phyloP scores from a whole-genome alignment of 1,139 yeast genomes.

The Kodamaea arcana region DNA sequence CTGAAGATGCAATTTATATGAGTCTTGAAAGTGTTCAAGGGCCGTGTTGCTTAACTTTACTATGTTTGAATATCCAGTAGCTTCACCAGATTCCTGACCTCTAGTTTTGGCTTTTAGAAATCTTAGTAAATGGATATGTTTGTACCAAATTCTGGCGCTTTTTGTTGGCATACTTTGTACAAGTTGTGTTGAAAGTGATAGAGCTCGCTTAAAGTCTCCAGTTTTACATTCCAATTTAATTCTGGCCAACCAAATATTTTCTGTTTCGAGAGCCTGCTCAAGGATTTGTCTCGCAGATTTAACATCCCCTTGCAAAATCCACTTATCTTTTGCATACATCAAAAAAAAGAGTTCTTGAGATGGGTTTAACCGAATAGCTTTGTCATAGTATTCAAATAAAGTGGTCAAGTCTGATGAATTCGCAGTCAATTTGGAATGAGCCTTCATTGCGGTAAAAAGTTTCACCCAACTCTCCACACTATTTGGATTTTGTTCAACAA shows the following conservation, averaged over 20 bases:
- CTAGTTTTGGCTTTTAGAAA: slow-evolving; percentile 12
- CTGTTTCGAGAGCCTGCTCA: slow-evolving; percentile 44
- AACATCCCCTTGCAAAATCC: slow-evolving; percentile 47
- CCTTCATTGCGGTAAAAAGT: slow-evolving; percentile 46
- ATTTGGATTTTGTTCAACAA: slow-evolving; percentile 46
- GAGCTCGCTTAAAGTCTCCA: slow-evolving; percentile 35
- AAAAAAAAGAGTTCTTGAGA: slow-evolving; percentile 49
- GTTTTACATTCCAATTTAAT: slow-evolving; percentile 56
- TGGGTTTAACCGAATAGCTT: slow-evolving; percentile 48
- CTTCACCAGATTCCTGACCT: slow-evolving; percentile 37
- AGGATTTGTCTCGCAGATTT: slow-evolving; percentile 53
- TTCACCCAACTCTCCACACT: slow-evolving; percentile 54
- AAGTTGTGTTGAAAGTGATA: slow-evolving; percentile 39
- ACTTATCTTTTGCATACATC: slow-evolving; percentile 69
- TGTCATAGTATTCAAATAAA: slow-evolving; percentile 48
- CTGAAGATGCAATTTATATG: slow-evolving; percentile 53
- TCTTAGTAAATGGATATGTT: slow-evolving; percentile 57
- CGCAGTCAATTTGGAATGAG: too few species aligned
- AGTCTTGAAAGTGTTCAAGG: slow-evolving; percentile 39
- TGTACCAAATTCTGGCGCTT: slow-evolving; percentile 56
- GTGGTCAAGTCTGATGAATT: slow-evolving; percentile 16
- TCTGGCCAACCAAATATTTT: slow-evolving; percentile 67
- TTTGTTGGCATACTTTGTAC: slow-evolving; percentile 27
- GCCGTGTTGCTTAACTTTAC: too few species aligned
- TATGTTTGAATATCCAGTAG: too few species aligned